Base-by-base conservation (phyloP, 2,329 filamentous ascomycete species). In the Aureobasidium uvarum region DNA sequence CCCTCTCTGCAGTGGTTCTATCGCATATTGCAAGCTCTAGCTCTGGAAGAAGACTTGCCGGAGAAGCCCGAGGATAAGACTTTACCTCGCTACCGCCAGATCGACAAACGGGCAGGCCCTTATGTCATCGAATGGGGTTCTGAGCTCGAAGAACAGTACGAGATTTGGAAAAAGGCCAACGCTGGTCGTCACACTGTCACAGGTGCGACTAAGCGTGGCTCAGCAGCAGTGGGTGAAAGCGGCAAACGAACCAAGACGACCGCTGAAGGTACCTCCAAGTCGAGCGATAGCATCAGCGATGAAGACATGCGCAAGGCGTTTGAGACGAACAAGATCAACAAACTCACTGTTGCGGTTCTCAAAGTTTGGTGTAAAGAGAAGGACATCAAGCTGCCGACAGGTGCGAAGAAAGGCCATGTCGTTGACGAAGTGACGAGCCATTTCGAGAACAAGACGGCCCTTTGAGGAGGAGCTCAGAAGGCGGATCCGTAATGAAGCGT, bases 1-100 rank as follows among this genome's bases (percentile, higher is more conserved):
- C 70, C 71, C 73, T 85, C 90, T 10, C 81, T 99, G 28, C 95
- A 99, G 78, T 99, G 94, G 93, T 95, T 98, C 79, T 99, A 98
- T 81, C 89, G 87, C 68, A 96, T 99, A 52, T 80, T 99, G 0
- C 95, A 99, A 77, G 89, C 91, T 7, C 83, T 97, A 66, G 95
- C 95, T 0, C 82, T 99, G 0, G 93, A 96, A 41, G 95, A 99
- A 74, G 93, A 97, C 70, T 79, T 96, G 1, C 93, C 93, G 0
- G 88, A 90, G 23, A 78, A 83, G 52, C 81, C 85, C 1, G 84
- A 88, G 58, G 95, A 99, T 73, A 88, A 89, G 69, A 98, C 95
- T 0, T 75, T 91, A 16, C 95, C 95, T 1, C 91, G 90, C 71
- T 92, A 89, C 77, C 89, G 85, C 70, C 91, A 96, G 70, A 98